These are phyloP conservation scores for Gracilariopsis chorda DNA, from an alignment of 23 red algal genomes.

Conservation along the genomic window DNA sequence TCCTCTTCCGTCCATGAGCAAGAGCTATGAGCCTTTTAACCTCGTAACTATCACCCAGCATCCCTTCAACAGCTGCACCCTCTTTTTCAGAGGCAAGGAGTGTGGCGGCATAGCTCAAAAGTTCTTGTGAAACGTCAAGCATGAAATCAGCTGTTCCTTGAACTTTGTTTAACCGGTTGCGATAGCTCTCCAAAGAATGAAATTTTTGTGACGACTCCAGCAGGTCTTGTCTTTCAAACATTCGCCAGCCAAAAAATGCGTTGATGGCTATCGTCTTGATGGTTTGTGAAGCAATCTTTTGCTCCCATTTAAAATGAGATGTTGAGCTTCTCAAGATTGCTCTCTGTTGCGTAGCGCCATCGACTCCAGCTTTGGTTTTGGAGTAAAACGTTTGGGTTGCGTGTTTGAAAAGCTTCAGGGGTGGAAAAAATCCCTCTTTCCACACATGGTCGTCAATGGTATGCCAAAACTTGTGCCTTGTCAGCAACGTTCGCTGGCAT, in stretches of 20 bases:
- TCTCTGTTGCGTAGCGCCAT: constrained; percentile 2
- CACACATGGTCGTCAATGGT: neutral
- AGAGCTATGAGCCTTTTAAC: neutral
- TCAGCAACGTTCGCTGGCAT: neutral
- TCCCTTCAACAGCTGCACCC: neutral
- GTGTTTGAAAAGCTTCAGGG: constrained; percentile 36
- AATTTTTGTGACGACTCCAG: neutral
- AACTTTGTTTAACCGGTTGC: neutral
- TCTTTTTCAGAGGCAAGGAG: neutral
- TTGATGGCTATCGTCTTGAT: constrained; percentile 9
- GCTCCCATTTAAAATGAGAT: constrained; percentile 27
- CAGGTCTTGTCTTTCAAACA: constrained; percentile 3
- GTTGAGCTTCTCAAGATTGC: neutral
- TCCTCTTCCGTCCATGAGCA: neutral
- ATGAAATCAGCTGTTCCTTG: constrained; percentile 24
- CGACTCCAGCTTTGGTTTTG: constrained; percentile 27
- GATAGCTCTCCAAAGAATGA: neutral
- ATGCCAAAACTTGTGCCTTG: neutral
- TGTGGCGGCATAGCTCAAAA: neutral
- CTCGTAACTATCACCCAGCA: neutral
- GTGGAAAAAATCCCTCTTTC: neutral
- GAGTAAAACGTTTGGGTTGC: constrained; percentile 14
- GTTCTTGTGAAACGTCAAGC: constrained; percentile 7
- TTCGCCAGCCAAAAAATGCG: neutral
- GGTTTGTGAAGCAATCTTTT: neutral